Percentiles rank a stretch among this genome's conserved stretches.
These are phyloP conservation scores for Aureobasidium sp. DNA, from an alignment of 2,329 filamentous ascomycete species.

Conservation along the genomic window DNA sequence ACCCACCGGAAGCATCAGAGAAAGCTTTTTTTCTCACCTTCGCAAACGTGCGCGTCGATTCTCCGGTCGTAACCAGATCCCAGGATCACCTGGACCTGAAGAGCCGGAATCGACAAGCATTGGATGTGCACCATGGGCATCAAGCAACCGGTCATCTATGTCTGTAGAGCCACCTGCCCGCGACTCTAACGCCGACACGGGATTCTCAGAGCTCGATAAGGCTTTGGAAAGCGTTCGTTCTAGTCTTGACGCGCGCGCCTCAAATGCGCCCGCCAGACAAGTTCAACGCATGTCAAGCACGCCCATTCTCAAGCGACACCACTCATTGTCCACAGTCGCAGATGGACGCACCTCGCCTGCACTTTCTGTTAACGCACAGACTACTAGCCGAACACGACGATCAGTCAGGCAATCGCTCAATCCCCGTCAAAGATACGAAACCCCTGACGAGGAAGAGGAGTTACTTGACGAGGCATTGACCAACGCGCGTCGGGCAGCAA, in stretches of 20 bases:
- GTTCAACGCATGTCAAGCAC: constrained; percentile 32
- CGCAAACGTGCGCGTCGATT: constrained; percentile 87
- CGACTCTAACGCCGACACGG: constrained; percentile 40
- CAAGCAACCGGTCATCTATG: constrained; percentile 74
- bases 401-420: constrained; percentile 63
- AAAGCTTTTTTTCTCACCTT: constrained; percentile 97
- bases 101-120: constrained; percentile 81
- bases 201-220: constrained; percentile 54
- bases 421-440: constrained; percentile 80
- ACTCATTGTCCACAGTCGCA: constrained; percentile 37
- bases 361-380: constrained; percentile 23
- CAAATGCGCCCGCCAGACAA: constrained; percentile 11
- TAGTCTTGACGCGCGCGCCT: constrained; percentile 43
- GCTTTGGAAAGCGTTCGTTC: constrained; percentile 54
- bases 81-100: constrained; percentile 70
- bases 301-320: constrained; percentile 42
- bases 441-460: constrained; percentile 93
- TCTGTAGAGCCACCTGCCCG: constrained; percentile 40
- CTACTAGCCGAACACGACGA: constrained; percentile 65
- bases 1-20: constrained; percentile 72
- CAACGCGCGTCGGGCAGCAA: constrained; percentile 68
- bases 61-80: constrained; percentile 81
- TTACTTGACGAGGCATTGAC: constrained; percentile 81
- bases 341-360: constrained; percentile 51
- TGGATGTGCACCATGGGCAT: constrained; percentile 79